phyloP scores from a whole-genome alignment of 106 monocot species.

The Gastrodia elata region DNA sequence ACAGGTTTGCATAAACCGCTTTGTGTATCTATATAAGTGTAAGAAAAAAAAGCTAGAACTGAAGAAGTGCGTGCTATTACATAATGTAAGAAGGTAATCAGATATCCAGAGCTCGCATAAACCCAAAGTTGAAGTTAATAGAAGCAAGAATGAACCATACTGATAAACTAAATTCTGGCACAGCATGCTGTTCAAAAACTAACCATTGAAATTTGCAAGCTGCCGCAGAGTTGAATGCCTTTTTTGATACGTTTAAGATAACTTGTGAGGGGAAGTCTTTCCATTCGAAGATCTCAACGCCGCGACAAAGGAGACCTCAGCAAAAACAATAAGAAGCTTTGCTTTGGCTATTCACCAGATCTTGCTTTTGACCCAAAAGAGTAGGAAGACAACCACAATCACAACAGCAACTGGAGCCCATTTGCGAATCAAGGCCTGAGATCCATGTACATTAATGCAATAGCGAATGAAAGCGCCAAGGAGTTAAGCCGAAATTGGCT shows the following conservation, averaged over 20 bases:
- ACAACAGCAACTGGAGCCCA: slow-evolving; percentile 94
- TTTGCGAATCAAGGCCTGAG: slow-evolving; percentile 84
- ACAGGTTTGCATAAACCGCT: too few relatives aligned
- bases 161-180: too few relatives aligned
- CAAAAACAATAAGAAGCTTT: not conserved
- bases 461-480: not conserved
- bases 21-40: too few relatives aligned
- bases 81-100: not conserved
- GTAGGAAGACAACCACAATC: slow-evolving; percentile 67
- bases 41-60: too few relatives aligned
- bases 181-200: too few relatives aligned
- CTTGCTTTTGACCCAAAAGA: slow-evolving; percentile 72
- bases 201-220: not conserved
- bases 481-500: too few relatives aligned
- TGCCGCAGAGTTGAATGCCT: not conserved
- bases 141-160: not conserved
- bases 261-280: not conserved
- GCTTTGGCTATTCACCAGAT: slow-evolving; percentile 63
- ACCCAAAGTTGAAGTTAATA: not conserved
- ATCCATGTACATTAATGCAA: too few relatives aligned
- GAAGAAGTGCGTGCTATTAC: too few relatives aligned
- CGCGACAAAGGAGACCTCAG: not conserved
- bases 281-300: not conserved
- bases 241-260: not conserved
- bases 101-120: not conserved